Base-by-base conservation (phyloP, 495 filamentous ascomycete genomes). In the Penicillium parvum region DNA sequence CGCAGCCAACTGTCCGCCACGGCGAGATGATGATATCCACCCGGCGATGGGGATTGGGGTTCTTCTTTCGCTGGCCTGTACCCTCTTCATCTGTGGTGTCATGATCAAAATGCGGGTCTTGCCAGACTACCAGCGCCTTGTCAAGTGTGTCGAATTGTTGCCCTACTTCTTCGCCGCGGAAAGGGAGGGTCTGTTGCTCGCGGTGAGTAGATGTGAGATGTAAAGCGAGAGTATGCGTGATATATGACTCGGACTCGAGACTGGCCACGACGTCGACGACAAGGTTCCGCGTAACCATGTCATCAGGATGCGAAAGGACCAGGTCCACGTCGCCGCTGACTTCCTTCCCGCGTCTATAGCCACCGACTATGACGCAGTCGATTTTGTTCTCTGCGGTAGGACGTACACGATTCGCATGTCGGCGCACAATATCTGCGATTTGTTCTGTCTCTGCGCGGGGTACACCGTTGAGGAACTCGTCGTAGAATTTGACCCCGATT, bases 11-110 rank as follows among this genome's bases (percentile, higher is more conserved):
- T 3, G 87, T 92, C 21, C 79, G 82, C 85, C 90, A 94, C 1
- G 90, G 90, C 12, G 81, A 81, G 43, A 97, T 74, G 56, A 99
- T 95, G 47, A 99, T 95, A 57, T 97, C 91, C 5, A 99, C 90
- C 12, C 90, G 74, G 14, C 89, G 78, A 54, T 96, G 90, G 4
- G 72, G 73, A 53, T 91, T 89, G 0, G 81, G 77, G 43, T 91
- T 67, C 9, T 29, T 45, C 39, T 50, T 46, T 3, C 18, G 17
- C 7, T 40, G 33, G 8, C 17, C 23, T 2, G 14, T 1, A 15
- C 48, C 35, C 7, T 43, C 14, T 15, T 21, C 7, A 3, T 40
- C 20, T 6, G 18, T 32, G 10, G 27, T 14, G 7, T 42, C 41
- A 16, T 45, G 14, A 3, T 43, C 40, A 19, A 63, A 85, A 4